A percentile compares a stretch with the other conserved stretches of the same genome.
Conservation (phyloP, 495 filamentous ascomycete genomes). For the Usnea hakonensis region DNA sequence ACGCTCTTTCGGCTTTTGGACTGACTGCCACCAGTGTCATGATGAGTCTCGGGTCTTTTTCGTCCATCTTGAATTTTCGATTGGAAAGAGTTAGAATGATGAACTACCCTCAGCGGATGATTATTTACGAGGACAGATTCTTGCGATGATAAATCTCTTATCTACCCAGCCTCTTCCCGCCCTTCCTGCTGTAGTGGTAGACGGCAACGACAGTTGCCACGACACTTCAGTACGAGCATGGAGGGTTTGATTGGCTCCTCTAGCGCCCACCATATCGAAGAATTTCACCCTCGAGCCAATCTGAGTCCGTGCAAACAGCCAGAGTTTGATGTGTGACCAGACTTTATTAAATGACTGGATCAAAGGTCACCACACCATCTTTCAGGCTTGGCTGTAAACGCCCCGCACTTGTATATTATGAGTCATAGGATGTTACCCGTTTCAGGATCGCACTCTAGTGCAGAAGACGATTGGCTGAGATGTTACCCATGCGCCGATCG, state of each 20-base stretch:
- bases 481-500: too few relatives aligned
- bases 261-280: not conserved
- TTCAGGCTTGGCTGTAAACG: too few relatives aligned
- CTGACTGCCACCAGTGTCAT: not conserved
- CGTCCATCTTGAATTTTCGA: conserved; percentile 1
- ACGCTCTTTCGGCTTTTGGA: conserved; percentile 5
- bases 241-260: not conserved
- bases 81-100: not conserved
- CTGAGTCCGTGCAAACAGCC: too few relatives aligned
- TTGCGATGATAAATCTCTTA: too few relatives aligned
- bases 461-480: too few relatives aligned
- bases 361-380: too few relatives aligned
- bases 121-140: not conserved
- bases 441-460: too few relatives aligned
- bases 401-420: too few relatives aligned
- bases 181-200: not conserved
- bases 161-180: too few relatives aligned
- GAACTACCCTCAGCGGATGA: not conserved
- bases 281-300: not conserved
- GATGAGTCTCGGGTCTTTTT: not conserved
- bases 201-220: not conserved
- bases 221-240: not conserved
- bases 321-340: too few relatives aligned
- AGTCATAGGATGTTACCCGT: too few relatives aligned
- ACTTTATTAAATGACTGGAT: too few relatives aligned